These are phyloP conservation scores for Comarum palustre DNA, from an alignment of 306 rosid genomes.

Conservation along the genomic window DNA sequence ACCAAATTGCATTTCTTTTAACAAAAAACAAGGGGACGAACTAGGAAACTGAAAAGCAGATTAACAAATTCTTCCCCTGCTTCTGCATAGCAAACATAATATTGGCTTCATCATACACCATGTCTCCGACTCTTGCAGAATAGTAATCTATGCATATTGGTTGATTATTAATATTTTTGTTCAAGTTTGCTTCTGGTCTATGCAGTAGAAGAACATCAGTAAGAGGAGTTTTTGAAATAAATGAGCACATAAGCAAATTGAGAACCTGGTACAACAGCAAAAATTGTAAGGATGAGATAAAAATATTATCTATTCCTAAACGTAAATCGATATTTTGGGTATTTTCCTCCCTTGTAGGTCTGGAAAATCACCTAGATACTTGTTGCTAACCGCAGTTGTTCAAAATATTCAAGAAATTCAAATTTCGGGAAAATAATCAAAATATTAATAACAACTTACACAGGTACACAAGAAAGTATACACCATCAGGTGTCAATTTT, in stretches of 20 bases:
- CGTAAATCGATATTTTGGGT: no score
- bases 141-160: neutral
- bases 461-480: no score
- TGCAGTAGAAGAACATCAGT: conserved; percentile 17
- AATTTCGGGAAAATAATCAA: no score
- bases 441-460: no score
- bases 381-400: no score
- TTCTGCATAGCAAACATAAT: conserved; percentile 19
- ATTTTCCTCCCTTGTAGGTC: no score
- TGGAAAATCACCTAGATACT: no score
- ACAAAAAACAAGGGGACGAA: conserved; percentile 14
- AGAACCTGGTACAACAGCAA: neutral
- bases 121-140: neutral
- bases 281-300: neutral
- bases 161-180: neutral
- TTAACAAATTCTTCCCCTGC: conserved; percentile 8
- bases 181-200: neutral
- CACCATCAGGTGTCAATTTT: no score
- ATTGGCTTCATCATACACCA: neutral
- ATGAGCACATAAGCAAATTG: conserved; percentile 10
- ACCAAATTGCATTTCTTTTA: neutral
- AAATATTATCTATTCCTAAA: no score
- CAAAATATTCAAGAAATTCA: no score
- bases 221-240: conserved; percentile 16
- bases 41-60: conserved; percentile 19